Percentiles rank a stretch among this genome's conserved stretches.
Evolutionary conservation across 2,329 filamentous ascomycete genomes (phyloP).

Genomic region (Graphiopsis chlorocephala): DNA sequence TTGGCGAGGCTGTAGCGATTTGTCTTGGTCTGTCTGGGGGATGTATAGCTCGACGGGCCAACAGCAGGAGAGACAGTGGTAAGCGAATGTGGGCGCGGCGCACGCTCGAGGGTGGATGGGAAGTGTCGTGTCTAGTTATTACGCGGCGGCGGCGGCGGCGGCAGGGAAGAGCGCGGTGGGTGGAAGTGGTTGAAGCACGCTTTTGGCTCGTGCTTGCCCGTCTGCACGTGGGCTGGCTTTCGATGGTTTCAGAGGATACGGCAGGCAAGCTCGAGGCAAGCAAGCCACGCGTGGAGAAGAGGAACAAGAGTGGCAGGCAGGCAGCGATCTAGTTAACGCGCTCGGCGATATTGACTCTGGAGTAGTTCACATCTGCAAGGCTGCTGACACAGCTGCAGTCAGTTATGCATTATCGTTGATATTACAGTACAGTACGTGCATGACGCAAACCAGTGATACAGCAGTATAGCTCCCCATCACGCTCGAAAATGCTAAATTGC

Average conservation of each 20-base stretch:
- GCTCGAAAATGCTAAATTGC: background rate
- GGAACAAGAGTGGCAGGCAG: background rate
- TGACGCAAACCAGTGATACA: background rate
- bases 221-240: background rate
- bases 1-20: background rate
- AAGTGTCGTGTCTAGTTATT: background rate
- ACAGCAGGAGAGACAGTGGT: background rate
- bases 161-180: background rate
- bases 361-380: background rate
- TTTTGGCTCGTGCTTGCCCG: background rate
- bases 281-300: background rate
- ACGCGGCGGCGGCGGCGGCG: background rate
- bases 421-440: background rate
- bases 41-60: background rate
- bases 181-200: background rate
- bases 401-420: background rate
- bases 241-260: background rate
- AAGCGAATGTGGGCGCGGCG: slow-evolving; percentile 12
- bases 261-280: background rate
- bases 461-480: background rate
- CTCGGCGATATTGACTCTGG: background rate
- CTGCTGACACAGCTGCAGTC: background rate
- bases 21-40: background rate
- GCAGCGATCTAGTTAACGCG: background rate
- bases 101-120: background rate